Conservation (phyloP, 108 stramenopile species). For the Parmales sp. region DNA sequence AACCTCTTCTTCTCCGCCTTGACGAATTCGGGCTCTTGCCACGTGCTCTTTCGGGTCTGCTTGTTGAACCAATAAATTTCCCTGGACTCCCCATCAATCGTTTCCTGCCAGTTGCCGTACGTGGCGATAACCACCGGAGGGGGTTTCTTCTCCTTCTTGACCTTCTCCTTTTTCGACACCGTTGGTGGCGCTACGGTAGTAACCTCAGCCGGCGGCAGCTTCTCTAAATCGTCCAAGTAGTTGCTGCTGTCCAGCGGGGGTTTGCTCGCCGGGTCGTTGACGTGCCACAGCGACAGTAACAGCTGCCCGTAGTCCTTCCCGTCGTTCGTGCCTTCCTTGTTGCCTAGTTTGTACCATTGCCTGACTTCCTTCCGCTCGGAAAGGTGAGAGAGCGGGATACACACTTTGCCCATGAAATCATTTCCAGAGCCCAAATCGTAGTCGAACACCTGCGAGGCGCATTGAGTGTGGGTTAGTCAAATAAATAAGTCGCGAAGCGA, state of each 20-base stretch:
- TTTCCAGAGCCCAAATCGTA: constrained; percentile 2
- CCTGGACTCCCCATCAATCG: neutral
- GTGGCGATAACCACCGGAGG: neutral
- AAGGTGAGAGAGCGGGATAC: neutral
- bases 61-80: neutral
- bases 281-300: neutral
- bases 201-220: neutral
- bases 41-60: neutral
- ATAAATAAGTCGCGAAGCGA: too few species aligned
- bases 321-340: neutral
- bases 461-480: too few species aligned
- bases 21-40: neutral
- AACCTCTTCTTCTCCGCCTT: neutral
- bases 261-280: neutral
- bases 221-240: neutral
- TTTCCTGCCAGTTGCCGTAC: constrained; percentile 6
- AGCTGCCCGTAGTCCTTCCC: constrained; percentile 2
- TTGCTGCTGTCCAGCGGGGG: neutral
- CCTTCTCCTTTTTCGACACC: neutral
- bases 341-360: neutral
- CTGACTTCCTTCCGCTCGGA: neutral
- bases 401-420: constrained; percentile 11
- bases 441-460: neutral
- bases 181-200: neutral
- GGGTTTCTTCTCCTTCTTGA: neutral